Evolutionary conservation across 192 early-diverging fungal genomes (phyloP), one percentile per base, ranked within the genome.

Genomic region (Coemansia sp.): DNA sequence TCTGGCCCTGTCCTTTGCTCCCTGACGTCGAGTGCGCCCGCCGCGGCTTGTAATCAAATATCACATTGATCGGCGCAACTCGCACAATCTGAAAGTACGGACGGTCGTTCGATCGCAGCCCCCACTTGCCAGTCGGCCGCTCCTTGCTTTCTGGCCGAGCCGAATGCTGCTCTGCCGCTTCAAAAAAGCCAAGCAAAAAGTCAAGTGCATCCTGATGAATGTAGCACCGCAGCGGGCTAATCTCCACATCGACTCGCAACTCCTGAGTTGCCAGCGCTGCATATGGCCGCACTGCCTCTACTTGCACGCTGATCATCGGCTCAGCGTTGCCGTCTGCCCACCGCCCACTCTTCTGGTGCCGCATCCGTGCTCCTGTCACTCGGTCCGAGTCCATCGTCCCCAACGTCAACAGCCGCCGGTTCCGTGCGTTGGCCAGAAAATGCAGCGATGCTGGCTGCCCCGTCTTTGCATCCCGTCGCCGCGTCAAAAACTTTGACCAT

Each of bases 41-140:
- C 63, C 96, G 93, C n/a, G 97, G 93, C 75, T 97, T 97, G 82
- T 96, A 98, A 78, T 98, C 96, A 62, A 98, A 84, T 59, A 93
- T 94, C 56, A 97, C 69, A 4, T 82, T 82, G 49, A 98, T 86
- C 2, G 93, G 89, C 5, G 76, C 70, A 49, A 98, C 78, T 23
- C 89, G 85, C 58, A 85, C 87, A 25, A 71, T 85, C 78, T 90
- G 82, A 39, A 80, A 77, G 51, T 75, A 82, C n/a, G 69, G 78
- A 35, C 63, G 78, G 1, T 60, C 62, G 2, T 37, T 53, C 6
- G 60, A 17, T n/a, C 62, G 62, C 21, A 45, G 14, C n/a, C 35
- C 32, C 53, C 64, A 58, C 60, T 67, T 54, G 11, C 48, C 51
- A 12, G 41, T n/a, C 41, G 15, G 14, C 14, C 41, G 41, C 41